Conservation (phyloP, 163 green algal species). For the Chlamydomonas reinhardtii region DNA sequence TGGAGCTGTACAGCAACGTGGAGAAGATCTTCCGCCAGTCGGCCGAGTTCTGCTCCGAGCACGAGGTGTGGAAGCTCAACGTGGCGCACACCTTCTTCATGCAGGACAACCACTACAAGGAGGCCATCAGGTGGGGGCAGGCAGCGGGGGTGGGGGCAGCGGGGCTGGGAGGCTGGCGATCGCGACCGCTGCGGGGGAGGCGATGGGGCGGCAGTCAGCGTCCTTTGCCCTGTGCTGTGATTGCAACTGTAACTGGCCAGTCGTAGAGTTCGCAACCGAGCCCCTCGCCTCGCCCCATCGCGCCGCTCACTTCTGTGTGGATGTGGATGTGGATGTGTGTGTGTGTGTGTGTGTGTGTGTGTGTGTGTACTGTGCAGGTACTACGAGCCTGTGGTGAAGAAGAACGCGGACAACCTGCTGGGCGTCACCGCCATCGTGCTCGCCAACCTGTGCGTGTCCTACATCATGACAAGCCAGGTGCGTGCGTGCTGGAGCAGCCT, state of each 20-base stretch:
- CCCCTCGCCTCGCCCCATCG: no score
- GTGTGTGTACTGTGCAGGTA: conserved; percentile 47
- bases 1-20: conserved; percentile 78
- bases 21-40: conserved; percentile 80
- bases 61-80: conserved; percentile 91
- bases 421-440: conserved; percentile 87
- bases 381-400: conserved; percentile 87
- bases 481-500: neutral
- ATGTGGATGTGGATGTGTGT: no score
- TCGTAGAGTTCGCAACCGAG: no score
- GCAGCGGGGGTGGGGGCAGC: no score
- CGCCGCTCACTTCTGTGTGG: no score
- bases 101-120: conserved; percentile 85
- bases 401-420: conserved; percentile 77
- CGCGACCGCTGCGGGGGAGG: no score
- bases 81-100: conserved; percentile 92
- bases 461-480: conserved; percentile 90
- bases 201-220: no score
- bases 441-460: conserved; percentile 92
- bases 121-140: conserved; percentile 67
- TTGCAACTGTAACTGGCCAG: no score
- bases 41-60: conserved; percentile 89
- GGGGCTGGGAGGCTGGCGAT: no score
- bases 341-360: no score
- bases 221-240: no score